Evolutionary conservation across 2,329 filamentous ascomycete genomes (phyloP), one percentile per base, ranked within the genome.

Genomic region (Chaetomium sp.): DNA sequence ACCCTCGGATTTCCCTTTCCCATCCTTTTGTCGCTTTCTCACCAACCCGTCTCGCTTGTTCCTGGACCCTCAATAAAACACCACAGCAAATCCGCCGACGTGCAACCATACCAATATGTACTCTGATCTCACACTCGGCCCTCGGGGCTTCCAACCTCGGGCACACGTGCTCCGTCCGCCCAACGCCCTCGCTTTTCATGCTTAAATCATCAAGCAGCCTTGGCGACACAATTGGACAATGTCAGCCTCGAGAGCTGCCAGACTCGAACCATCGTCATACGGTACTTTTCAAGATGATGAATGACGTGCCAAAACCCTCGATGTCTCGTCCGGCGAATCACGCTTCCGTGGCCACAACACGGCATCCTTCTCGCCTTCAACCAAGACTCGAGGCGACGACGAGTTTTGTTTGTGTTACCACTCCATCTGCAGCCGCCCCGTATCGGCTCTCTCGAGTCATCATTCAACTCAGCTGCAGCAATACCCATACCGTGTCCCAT

Each of bases 391-490:
- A 65, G 58, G 60, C 50, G 54, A 60, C 27, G 27, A 54, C 35
- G 33, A 59, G 42, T 35, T 23, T 27, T 65, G 38, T 57, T 21
- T 63, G 60, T 66, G 64, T 63, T 60, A 63, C 64, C 60, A 62
- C 35, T 60, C 53, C 57, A 47, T 58, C 57, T 63, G 60, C 61
- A 35, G 57, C 57, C 57, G 47, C n/a, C 53, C 42, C 27, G 38
- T 61, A 33, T 63, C 4, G 27, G 27, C 6, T 29, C 6, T 29
- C 6, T 29, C 27, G 27, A 29, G 35, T 60, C 57, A 49, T 27
- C 53, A 42, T 33, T 29, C 47, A 23, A 21, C 29, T 8, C 50
- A 19, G 33, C 47, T 23, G 29, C 56, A 7, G 35, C 23, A 38
- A 42, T 51, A 16, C 16, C 21, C 13, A 64, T 51, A 50, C 38